Conservation (phyloP, 1,284 basidiomycete genomes). For the Naganishia cerealis region DNA sequence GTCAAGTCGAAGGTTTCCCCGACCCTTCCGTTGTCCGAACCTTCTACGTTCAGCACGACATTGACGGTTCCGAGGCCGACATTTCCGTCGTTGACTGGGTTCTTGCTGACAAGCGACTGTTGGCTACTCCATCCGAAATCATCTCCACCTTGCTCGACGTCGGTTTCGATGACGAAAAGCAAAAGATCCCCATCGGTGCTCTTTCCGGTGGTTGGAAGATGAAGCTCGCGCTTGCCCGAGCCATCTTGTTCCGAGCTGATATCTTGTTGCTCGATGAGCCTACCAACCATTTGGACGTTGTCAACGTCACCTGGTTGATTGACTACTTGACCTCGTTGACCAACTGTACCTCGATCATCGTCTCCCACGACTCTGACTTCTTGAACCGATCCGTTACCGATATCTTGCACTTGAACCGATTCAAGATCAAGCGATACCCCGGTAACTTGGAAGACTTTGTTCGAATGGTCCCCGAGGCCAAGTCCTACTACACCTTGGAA, state of each 20-base stretch:
- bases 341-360: slow-evolving; percentile 94
- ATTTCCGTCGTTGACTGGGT: slow-evolving; percentile 90
- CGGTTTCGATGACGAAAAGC: slow-evolving; percentile 85
- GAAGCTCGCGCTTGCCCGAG: slow-evolving; percentile 97
- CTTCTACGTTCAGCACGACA: slow-evolving; percentile 98
- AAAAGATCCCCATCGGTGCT: slow-evolving; percentile 79
- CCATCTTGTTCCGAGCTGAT: slow-evolving; percentile 98
- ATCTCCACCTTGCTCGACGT: slow-evolving; percentile 80
- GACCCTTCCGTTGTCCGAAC: slow-evolving; percentile 92
- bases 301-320: slow-evolving; percentile 96
- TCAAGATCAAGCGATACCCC: slow-evolving; percentile 95
- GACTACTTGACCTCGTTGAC: slow-evolving; percentile 85
- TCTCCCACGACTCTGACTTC: slow-evolving; percentile 98
- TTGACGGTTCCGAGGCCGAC: slow-evolving; percentile 90
- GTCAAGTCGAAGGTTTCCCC: slow-evolving; percentile 97
- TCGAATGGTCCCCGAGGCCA: slow-evolving; percentile 91
- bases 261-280: slow-evolving; percentile 96
- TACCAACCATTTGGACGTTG: slow-evolving; percentile 95
- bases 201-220: slow-evolving; percentile 99
- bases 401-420: slow-evolving; percentile 97
- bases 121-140: slow-evolving; percentile 69
- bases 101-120: slow-evolving; percentile 78
- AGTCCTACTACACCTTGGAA: slow-evolving; percentile 94
- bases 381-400: slow-evolving; percentile 99
- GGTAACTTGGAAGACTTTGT: slow-evolving; percentile 98